A percentile compares a stretch with the other conserved stretches of the same genome.
Conservation (phyloP, 768 basidiomycete genomes). For the Megacollybia marginata region DNA sequence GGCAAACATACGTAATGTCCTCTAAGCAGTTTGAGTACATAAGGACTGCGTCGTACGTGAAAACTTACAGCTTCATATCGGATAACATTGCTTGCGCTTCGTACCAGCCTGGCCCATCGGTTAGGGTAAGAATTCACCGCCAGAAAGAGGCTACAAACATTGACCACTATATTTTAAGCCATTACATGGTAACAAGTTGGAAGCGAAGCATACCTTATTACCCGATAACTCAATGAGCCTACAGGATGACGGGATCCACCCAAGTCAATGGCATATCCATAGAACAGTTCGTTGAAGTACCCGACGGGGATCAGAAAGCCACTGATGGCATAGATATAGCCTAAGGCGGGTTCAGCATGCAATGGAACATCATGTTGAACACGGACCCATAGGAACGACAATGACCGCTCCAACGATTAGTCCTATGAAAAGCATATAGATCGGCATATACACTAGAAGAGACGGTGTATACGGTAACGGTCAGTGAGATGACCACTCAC, state of each 20-base stretch:
- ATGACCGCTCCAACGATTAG: slow-evolving; percentile 14
- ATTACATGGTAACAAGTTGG: too few relatives aligned
- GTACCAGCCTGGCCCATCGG: slow-evolving; percentile 11
- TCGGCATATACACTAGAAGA: slow-evolving; percentile 11
- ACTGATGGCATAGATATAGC: slow-evolving; percentile 15
- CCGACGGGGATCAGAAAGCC: slow-evolving; percentile 12
- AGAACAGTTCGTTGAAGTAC: slow-evolving; percentile 19
- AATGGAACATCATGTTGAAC: background rate
- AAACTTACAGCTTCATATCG: slow-evolving; percentile 18
- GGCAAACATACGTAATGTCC: slow-evolving; percentile 14
- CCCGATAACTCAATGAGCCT: slow-evolving; percentile 15
- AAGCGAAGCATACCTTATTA: slow-evolving; percentile 4
- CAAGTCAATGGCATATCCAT: slow-evolving; percentile 16
- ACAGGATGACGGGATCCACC: slow-evolving; percentile 18
- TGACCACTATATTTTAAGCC: slow-evolving; percentile 8
- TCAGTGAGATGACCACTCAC: background rate
- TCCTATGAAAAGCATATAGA: slow-evolving; percentile 18
- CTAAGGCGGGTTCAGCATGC: slow-evolving; percentile 6
- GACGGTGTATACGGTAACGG: background rate
- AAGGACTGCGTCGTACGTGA: background rate
- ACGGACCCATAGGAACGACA: slow-evolving; percentile 5
- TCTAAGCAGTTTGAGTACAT: slow-evolving; percentile 1
- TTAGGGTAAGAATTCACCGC: background rate
- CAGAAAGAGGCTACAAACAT: slow-evolving; percentile 2
- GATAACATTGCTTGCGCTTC: slow-evolving; percentile 18